phyloP scores from a whole-genome alignment of 805 yeast genomes.

The Nakazawaea anatomiae region DNA sequence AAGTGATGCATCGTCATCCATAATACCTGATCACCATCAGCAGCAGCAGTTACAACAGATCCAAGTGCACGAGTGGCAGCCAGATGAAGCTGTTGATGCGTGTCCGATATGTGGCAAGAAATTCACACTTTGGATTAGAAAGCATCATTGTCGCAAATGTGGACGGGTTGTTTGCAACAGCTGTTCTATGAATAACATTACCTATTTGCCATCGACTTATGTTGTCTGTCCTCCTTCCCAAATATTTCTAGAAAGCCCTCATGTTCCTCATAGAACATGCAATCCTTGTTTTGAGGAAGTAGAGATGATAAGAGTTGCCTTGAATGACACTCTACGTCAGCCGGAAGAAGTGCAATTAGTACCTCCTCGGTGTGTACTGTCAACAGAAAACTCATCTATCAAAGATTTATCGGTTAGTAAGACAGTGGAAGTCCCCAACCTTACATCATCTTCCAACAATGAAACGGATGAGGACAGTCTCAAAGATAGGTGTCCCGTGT shows the following conservation, averaged over 20 bases:
- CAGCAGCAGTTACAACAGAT: conserved; percentile 2
- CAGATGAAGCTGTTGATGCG: conserved; percentile 43
- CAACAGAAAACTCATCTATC: not conserved
- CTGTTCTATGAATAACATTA: conserved; percentile 51
- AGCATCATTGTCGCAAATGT: conserved; percentile 82
- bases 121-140: conserved; percentile 59
- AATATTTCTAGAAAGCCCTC: conserved; percentile 41
- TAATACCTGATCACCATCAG: not conserved
- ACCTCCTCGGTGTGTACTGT: not conserved
- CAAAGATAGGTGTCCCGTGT: conserved; percentile 36
- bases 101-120: conserved; percentile 51
- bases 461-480: conserved; percentile 23
- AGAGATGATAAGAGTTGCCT: conserved; percentile 38
- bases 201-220: conserved; percentile 53
- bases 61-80: conserved; percentile 50
- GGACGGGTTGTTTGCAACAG: conserved; percentile 72
- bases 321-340: conserved; percentile 19
- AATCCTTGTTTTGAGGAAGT: conserved; percentile 65
- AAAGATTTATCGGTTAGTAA: conserved; percentile 4
- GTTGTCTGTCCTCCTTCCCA: conserved; percentile 51
- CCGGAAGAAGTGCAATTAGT: not conserved
- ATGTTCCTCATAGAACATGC: conserved; percentile 66
- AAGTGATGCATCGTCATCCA: not conserved
- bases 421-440: conserved; percentile 2
- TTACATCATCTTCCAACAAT: not conserved